Evolutionary conservation across 1,284 basidiomycete genomes (phyloP).

Genomic region (Irpex sp.): DNA sequence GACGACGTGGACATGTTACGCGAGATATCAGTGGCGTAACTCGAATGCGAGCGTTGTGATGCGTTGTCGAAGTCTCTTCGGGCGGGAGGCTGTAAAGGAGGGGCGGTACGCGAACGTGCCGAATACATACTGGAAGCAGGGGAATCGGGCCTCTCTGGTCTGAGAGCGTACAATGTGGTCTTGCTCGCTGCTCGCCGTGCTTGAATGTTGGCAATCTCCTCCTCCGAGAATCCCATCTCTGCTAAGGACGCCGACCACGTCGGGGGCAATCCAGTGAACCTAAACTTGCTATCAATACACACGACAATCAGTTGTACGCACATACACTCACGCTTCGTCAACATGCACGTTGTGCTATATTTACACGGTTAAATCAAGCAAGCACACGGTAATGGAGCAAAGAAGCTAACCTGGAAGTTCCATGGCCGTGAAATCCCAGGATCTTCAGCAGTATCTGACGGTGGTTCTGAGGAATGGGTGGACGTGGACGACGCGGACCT

Average conservation of each 20-base stretch:
- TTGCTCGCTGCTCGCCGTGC: conserved; percentile 43
- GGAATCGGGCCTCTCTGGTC: conserved; percentile 17
- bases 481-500: conserved; percentile 31
- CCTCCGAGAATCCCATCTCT: conserved; percentile 57
- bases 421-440: conserved; percentile 65
- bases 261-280: conserved; percentile 66
- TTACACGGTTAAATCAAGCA: conserved; percentile 9
- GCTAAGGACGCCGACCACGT: conserved; percentile 63
- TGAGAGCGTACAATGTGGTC: conserved; percentile 25
- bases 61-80: conserved; percentile 18
- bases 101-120: conserved; percentile 9
- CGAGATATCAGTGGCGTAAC: conserved; percentile 20
- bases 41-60: conserved; percentile 15
- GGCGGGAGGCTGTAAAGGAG: conserved; percentile 17
- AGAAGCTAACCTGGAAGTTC: conserved; percentile 60
- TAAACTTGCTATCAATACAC: conserved; percentile 23
- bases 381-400: conserved; percentile 1
- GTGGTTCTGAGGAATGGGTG: conserved; percentile 21
- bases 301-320: not conserved
- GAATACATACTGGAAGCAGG: conserved; percentile 13
- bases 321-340: conserved; percentile 57
- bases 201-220: conserved; percentile 64
- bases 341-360: conserved; percentile 74
- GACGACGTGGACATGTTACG: conserved; percentile 14
- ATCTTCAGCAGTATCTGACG: conserved; percentile 44